Base-by-base conservation (phyloP, 352 stramenopile species). In the Phytophthora idaei region DNA sequence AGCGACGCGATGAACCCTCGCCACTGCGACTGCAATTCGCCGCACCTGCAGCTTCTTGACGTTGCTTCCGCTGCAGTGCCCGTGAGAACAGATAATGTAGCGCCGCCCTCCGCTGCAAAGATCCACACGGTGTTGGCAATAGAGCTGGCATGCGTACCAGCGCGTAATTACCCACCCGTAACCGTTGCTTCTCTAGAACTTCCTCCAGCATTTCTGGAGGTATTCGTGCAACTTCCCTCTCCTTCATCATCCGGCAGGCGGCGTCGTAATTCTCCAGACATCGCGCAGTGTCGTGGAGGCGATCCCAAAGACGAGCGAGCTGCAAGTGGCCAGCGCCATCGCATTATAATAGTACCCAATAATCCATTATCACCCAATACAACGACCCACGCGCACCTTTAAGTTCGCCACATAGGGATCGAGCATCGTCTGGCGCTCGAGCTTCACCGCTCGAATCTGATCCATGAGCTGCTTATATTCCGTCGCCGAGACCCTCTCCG, bases 271-370 rank as follows among this genome's bases (percentile, higher is more conserved):
- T 76, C 42, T 90, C 81, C 5, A 89, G 64, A 32, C 69, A 73
- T 51, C 77, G 65, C 39, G 71, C 79, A n/a, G 73, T 61, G 17
- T 89, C 79, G 34, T 77, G 80, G 34, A 90, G 76, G 8, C 67
- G 74, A 32, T 61, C 57, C 81, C 81, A 90, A n/a, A 89, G 64
- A 52, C 69, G 77, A 49, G 79, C 81, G 21, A 90, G 76, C 81
- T 90, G 58, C 1, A 44, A 47, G 15, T 49, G 11, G 7, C 6
- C 12, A 57, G 21, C 28, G 50, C 44, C 10, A 41, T 3, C 32
- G n/a, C 34, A 27, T 47, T 21, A 29, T 42, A 8, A 17, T 21
- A 7, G 36, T 47, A 34, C 11, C 21, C 47, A 44, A 21, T n/a
- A 32, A 31, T 5, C 32, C 32, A 45, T 45, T 45, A 45, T 17